Percentiles rank a stretch among this genome's conserved stretches.
phyloP scores from a whole-genome alignment of 73 alveolate genomes.

The Paramecium caudatum region DNA sequence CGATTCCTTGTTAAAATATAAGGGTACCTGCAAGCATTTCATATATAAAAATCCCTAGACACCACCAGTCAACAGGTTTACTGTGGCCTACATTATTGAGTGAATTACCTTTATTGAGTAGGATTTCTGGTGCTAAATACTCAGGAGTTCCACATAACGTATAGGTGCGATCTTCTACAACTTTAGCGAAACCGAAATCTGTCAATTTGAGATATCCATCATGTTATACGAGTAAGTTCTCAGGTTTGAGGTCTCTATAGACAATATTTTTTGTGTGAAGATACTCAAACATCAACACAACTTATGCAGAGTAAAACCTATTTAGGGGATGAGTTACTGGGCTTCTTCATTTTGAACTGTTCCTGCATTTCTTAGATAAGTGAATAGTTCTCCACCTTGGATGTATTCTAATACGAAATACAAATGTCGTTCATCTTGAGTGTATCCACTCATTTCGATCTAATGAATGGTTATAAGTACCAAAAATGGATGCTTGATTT shows the following conservation, averaged over 20 bases:
- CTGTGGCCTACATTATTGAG: conserved; percentile 92
- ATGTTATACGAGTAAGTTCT: conserved; percentile 90
- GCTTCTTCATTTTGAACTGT: conserved; percentile 86
- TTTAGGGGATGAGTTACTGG: conserved; percentile 81
- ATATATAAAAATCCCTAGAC: conserved; percentile 95
- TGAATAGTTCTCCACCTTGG: conserved; percentile 98
- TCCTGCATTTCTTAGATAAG: conserved; percentile 90
- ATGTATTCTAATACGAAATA: conserved; percentile 94
- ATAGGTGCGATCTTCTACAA: conserved; percentile 97
- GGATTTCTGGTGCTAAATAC: conserved; percentile 98
- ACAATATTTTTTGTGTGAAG: conserved; percentile 96
- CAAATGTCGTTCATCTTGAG: conserved; percentile 92
- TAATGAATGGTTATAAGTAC: conserved; percentile 59
- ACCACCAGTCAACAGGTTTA: conserved; percentile 99
- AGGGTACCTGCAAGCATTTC: conserved; percentile 95
- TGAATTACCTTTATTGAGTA: conserved; percentile 84
- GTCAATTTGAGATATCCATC: conserved; percentile 98
- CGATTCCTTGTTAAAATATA: conserved; percentile 77
- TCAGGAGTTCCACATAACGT: conserved; percentile 99
- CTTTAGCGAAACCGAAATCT: conserved; percentile 99
- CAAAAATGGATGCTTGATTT: conserved; percentile 66
- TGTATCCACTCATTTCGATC: conserved; percentile 84
- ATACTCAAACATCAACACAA: conserved; percentile 94
- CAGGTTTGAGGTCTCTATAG: conserved; percentile 99
- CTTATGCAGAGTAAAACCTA: conserved; percentile 79